Evolutionary conservation across 1,139 yeast species (phyloP).

Genomic region (Pichia sp.): DNA sequence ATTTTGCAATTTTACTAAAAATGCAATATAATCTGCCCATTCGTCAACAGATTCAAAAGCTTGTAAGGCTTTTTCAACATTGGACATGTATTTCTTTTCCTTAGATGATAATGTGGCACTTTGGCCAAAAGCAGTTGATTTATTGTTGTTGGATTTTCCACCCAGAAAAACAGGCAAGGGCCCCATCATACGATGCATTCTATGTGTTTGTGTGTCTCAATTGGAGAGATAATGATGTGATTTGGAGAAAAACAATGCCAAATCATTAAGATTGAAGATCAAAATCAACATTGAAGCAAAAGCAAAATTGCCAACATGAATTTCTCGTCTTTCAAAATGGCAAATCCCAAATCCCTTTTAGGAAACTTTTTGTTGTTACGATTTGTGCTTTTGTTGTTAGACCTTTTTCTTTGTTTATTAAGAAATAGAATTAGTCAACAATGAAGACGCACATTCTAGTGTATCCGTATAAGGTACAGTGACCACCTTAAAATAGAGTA

Average conservation of each 20-base stretch:
- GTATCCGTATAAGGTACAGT: neutral
- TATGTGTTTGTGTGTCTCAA: neutral
- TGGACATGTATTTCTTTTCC: constrained; percentile 61
- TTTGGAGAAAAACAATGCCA: neutral
- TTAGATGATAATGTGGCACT: constrained; percentile 36
- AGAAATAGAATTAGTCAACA: neutral
- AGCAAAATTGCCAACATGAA: neutral
- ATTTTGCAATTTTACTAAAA: constrained; percentile 69
- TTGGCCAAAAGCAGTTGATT: constrained; percentile 11
- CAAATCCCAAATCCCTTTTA: neutral
- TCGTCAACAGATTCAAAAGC: constrained; percentile 78
- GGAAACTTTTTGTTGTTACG: neutral
- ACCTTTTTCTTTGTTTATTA: too few species aligned
- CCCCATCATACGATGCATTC: constrained; percentile 22
- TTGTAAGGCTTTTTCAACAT: constrained; percentile 65
- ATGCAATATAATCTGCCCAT: constrained; percentile 98
- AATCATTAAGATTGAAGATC: neutral
- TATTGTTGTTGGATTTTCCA: constrained; percentile 7
- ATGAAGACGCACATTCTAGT: neutral
- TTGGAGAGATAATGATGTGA: neutral
- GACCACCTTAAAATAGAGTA: neutral
- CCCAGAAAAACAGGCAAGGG: constrained; percentile 26
- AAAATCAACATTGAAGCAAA: neutral
- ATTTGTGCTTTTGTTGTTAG: neutral
- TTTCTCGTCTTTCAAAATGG: neutral